phyloP scores from a whole-genome alignment of 2,329 filamentous ascomycete species.

The Ophiostoma perfectum region DNA sequence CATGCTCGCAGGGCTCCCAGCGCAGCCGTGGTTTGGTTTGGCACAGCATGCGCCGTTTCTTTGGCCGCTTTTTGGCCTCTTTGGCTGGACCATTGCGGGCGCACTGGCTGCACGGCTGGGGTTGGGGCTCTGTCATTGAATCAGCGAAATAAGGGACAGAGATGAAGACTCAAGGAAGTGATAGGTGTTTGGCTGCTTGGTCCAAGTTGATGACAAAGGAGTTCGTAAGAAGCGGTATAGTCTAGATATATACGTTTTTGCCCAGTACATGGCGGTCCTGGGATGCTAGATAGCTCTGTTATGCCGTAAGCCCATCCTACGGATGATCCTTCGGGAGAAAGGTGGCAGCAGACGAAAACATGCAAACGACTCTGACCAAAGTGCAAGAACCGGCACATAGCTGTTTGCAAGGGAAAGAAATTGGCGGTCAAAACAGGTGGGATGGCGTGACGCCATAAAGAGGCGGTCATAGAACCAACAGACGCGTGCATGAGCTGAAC shows the following conservation, averaged over 20 bases:
- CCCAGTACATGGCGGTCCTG: background rate
- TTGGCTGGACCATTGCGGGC: background rate
- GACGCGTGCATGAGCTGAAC: slow-evolving; percentile 7
- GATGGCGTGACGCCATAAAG: too few species aligned
- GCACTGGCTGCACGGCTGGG: background rate
- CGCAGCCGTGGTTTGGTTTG: slow-evolving; percentile 2
- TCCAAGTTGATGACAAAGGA: background rate
- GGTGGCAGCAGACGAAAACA: too few species aligned
- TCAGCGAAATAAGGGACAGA: background rate
- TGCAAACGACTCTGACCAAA: too few species aligned
- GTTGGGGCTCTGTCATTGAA: background rate
- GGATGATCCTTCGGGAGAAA: too few species aligned
- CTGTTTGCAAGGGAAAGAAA: background rate
- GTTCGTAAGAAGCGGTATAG: background rate
- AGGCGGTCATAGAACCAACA: background rate
- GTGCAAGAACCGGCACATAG: too few species aligned
- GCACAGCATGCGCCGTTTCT: background rate
- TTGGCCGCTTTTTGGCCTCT: background rate
- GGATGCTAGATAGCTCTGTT: background rate
- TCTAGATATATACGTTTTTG: background rate
- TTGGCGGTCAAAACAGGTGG: background rate
- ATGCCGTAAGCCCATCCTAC: too few species aligned
- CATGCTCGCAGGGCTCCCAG: background rate
- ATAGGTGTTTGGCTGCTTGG: too few species aligned
- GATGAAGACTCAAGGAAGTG: background rate